Conservation (phyloP, 768 basidiomycete species). For the Hortiboletus campestris region DNA sequence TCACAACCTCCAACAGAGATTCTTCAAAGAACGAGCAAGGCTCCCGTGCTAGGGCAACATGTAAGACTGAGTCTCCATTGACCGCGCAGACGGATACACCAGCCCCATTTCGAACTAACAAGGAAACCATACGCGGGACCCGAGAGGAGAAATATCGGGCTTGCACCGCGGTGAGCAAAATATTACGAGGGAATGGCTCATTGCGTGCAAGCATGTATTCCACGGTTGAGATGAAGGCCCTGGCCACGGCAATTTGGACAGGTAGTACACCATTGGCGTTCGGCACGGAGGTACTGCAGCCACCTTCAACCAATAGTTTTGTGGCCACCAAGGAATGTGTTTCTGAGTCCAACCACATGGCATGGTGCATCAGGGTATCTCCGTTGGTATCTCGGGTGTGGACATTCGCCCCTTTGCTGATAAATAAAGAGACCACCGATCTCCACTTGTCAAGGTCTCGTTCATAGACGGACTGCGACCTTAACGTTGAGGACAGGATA, state of each 20-base stretch:
- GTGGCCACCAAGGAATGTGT: background rate
- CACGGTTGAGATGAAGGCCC: background rate
- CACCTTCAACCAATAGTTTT: background rate
- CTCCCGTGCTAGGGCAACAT: background rate
- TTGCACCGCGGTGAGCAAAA: background rate
- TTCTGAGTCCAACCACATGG: background rate
- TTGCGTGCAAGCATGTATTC: background rate
- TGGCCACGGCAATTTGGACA: background rate
- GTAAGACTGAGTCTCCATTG: background rate
- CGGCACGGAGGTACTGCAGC: background rate
- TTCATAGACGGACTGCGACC: no score
- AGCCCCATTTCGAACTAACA: background rate
- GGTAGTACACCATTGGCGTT: background rate
- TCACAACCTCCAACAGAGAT: background rate
- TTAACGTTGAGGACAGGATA: background rate
- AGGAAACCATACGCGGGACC: background rate
- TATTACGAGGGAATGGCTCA: background rate
- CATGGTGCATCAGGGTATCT: background rate
- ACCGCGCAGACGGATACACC: background rate
- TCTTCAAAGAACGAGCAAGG: no score
- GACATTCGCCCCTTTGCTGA: background rate
- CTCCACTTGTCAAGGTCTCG: no score
- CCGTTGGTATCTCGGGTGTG: background rate
- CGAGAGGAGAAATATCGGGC: accelerated
- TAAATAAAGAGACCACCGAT: no score